phyloP scores from a whole-genome alignment of 108 stramenopile genomes.

The Stephanodiscus minutulus region DNA sequence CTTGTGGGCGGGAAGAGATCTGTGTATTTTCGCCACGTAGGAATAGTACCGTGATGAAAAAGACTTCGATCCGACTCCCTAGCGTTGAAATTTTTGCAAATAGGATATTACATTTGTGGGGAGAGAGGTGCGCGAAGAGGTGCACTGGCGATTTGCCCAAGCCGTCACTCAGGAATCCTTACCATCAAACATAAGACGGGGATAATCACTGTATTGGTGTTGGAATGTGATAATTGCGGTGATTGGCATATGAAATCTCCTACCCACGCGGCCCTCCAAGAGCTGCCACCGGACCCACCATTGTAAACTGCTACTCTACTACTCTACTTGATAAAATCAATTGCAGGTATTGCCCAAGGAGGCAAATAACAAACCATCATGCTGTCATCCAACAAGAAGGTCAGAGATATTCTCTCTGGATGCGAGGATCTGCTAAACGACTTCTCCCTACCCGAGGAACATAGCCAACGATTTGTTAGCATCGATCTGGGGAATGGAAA shows the following conservation, averaged over 20 bases:
- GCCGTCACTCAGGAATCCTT: too few relatives aligned
- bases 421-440: constrained; percentile 15
- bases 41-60: neutral
- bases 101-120: too few relatives aligned
- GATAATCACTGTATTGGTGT: too few relatives aligned
- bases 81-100: too few relatives aligned
- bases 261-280: too few relatives aligned
- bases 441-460: constrained; percentile 13
- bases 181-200: too few relatives aligned
- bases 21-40: neutral
- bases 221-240: neutral
- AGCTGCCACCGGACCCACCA: too few relatives aligned
- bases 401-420: neutral
- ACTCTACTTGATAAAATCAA: too few relatives aligned
- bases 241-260: neutral
- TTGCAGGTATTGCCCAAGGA: neutral
- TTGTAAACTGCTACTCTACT: too few relatives aligned
- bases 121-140: constrained; percentile 2
- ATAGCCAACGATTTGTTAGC: constrained; percentile 8
- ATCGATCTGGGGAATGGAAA: constrained; percentile 9
- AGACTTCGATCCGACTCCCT: neutral
- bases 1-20: neutral
- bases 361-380: neutral
- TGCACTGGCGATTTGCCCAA: too few relatives aligned
- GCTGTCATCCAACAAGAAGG: constrained; percentile 10